Evolutionary conservation across 2,329 filamentous ascomycete species (phyloP).

Genomic region (Stachybotrys elegans): DNA sequence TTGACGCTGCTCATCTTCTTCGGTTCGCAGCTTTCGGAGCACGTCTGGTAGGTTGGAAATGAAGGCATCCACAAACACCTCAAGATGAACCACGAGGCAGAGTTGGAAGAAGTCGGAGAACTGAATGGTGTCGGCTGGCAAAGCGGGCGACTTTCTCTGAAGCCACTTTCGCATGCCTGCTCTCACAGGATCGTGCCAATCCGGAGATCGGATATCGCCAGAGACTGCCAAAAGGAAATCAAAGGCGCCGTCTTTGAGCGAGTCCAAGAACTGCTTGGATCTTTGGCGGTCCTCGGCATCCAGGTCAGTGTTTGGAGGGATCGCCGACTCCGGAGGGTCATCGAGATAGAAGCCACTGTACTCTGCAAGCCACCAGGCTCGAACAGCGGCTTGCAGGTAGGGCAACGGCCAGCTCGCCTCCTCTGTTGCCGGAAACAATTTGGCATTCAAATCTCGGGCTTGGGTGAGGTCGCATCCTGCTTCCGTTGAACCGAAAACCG

Average conservation of each 20-base stretch:
- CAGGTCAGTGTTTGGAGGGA: constrained; percentile 56
- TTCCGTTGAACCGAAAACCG: constrained; percentile 73
- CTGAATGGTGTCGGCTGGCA: constrained; percentile 61
- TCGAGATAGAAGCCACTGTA: constrained; percentile 89
- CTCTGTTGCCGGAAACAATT: constrained; percentile 62
- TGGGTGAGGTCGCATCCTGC: constrained; percentile 62
- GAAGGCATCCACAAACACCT: constrained; percentile 84
- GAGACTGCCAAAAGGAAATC: constrained; percentile 86
- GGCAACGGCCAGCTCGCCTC: constrained; percentile 66
- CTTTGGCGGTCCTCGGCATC: constrained; percentile 66
- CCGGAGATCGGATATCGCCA: constrained; percentile 71
- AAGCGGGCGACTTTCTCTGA: constrained; percentile 69
- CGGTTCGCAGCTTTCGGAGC: constrained; percentile 74
- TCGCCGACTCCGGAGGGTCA: constrained; percentile 53
- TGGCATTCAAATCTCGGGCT: constrained; percentile 64
- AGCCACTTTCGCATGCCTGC: constrained; percentile 77
- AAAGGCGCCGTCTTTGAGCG: constrained; percentile 82
- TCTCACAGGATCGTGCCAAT: constrained; percentile 85
- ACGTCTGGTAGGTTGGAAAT: constrained; percentile 95
- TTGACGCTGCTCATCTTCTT: constrained; percentile 84
- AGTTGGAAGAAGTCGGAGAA: constrained; percentile 70
- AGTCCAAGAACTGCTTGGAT: constrained; percentile 67
- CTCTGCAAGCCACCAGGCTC: constrained; percentile 85
- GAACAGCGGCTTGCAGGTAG: constrained; percentile 72
- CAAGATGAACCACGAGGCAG: constrained; percentile 73